Base-by-base conservation (phyloP, 1,284 basidiomycete genomes). In the Crepidotus sp. region DNA sequence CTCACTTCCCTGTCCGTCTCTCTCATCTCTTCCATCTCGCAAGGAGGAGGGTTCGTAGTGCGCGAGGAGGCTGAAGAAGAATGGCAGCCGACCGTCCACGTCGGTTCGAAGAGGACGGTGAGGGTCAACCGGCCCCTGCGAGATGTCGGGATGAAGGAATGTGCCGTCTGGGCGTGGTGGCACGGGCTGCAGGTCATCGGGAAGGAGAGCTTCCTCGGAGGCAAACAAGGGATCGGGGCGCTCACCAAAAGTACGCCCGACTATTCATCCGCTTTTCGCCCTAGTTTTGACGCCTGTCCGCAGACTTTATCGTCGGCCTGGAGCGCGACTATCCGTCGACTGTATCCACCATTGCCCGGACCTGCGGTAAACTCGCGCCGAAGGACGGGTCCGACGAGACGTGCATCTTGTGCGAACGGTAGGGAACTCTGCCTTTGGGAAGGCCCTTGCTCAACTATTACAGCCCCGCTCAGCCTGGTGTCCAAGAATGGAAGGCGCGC, bases 321-420 rank as follows among this genome's bases (percentile, higher is more conserved):
- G 87, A 89, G 60, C 77, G 74, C 35, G 79, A 90, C 55, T 93
- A 88, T 60, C 90, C 91, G 0, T 87, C 89, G 0, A 94, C 91
- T 0, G 90, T 94, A 3, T 90, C 87, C 6, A 83, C 90, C 0
- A 89, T 94, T 43, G 81, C 80, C 19, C 74, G 84, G 35, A 94
- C 90, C 0, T 89, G 86, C 50, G 80, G 74, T 18, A 94, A 94
- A 62, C 66, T 94, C 26, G 74, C 78, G 8, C 83, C 90, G 7
- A 84, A 83, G 53, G 75, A 76, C 42, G 63, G 62, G 2, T 64
- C 74, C 0, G 63, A 62, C 7, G 65, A 63, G 0, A 56, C 57
- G 10, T 93, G 90, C 57, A 64, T 76, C 4, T 60, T 92, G 3
- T 94, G 90, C 57, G 73, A 82, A 56, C 68, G 82, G 89, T 87